Evolutionary conservation across 768 basidiomycete genomes (phyloP).

Genomic region (Aureoboletus auriporus): DNA sequence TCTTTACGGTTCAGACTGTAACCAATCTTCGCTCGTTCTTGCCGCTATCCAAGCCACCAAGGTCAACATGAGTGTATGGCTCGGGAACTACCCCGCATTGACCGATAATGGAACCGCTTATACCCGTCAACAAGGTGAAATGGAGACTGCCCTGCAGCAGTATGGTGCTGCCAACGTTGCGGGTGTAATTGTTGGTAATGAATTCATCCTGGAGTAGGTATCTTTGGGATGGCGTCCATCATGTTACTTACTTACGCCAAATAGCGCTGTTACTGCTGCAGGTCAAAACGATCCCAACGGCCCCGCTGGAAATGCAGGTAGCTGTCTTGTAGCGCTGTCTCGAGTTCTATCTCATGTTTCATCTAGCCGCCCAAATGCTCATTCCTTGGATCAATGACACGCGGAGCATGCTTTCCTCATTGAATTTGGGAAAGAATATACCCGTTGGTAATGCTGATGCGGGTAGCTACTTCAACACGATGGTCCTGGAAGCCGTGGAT

Average conservation of each 20-base stretch:
- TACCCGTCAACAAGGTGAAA: slow-evolving; percentile 61
- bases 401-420: slow-evolving; percentile 43
- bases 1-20: slow-evolving; percentile 86
- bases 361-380: slow-evolving; percentile 55
- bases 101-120: slow-evolving; percentile 71
- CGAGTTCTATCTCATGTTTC: not conserved
- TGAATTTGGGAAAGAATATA: slow-evolving; percentile 59
- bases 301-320: slow-evolving; percentile 45
- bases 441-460: slow-evolving; percentile 82
- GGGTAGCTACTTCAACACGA: slow-evolving; percentile 76
- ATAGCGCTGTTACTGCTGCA: slow-evolving; percentile 55
- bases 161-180: slow-evolving; percentile 74
- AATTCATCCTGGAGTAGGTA: slow-evolving; percentile 75
- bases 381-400: slow-evolving; percentile 67
- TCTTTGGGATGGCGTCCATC: not conserved
- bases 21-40: slow-evolving; percentile 75
- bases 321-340: not conserved
- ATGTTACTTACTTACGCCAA: slow-evolving; percentile 1
- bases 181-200: slow-evolving; percentile 90
- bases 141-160: slow-evolving; percentile 63
- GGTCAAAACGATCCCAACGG: slow-evolving; percentile 53
- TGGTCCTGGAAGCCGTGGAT: slow-evolving; percentile 59
- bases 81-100: slow-evolving; percentile 64
- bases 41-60: slow-evolving; percentile 90
- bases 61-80: slow-evolving; percentile 76